Base-by-base conservation (phyloP, 495 filamentous ascomycete species). In the Aspergillus asperescens region DNA sequence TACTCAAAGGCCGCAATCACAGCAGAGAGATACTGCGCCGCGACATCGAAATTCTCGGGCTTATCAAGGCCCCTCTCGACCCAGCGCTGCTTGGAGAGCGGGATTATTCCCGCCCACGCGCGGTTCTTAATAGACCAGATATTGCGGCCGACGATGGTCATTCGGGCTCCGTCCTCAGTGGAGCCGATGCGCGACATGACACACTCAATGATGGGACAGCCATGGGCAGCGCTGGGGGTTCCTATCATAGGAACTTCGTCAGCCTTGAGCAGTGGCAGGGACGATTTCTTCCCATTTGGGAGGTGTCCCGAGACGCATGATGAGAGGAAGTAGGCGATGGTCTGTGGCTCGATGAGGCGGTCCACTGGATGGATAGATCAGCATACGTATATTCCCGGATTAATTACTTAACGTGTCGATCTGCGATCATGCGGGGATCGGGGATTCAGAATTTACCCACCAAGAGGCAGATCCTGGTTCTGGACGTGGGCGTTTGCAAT, bases 1-100 rank as follows among this genome's bases (percentile, higher is more conserved):
- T 70, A 68, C 38, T 68, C 56, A 22, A 67, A 73, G 0, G 62
- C 63, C 7, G 64, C 61, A 8, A 70, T 6, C 1, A 71, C 66
- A 15, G 62, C 51, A 0, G 63, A 47, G 0, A 72, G 47, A 35
- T 68, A 47, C 18, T 69, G 53, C 16, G 55, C 51, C 3, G 69
- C 68, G 24, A 61, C n/a, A n/a, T 65, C 63, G 13, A 71, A 66
- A 8, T 73, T 63, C 0, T 58, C 52, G 6, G 37, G 31, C 0
- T 35, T 24, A 29, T 71, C 48, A 3, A 73, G 62, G 1, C 52
- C 52, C 29, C 66, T 68, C 5, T 67, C 63, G 7, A 42, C 32
- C 68, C 70, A 73, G 38, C 63, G 47, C 38, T 61, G 55, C 18
- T 67, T 63, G 22, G 57, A 61, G n/a, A 71, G n/a, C 7, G 68